Evolutionary conservation across 2,329 filamentous ascomycete species (phyloP).

Genomic region (Trichoderma semiorbis): DNA sequence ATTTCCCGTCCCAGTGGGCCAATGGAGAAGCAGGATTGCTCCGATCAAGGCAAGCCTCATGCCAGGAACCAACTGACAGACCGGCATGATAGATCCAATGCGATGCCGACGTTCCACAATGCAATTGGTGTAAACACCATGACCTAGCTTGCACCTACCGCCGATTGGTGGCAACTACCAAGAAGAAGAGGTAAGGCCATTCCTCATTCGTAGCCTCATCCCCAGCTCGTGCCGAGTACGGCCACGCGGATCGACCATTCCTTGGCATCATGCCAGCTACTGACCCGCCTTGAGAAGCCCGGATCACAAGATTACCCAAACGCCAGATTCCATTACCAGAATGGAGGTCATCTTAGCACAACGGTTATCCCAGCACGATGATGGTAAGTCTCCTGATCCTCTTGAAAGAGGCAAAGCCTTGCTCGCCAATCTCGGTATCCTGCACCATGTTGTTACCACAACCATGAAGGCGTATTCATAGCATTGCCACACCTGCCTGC

Average conservation of each 20-base stretch:
- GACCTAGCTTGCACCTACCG: neutral
- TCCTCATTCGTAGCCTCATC: neutral
- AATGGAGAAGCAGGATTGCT: neutral
- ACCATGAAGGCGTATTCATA: neutral
- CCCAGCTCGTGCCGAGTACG: neutral
- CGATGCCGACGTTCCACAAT: conserved; percentile 3
- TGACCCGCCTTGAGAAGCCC: neutral
- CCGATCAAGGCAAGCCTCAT: neutral
- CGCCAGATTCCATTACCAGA: neutral
- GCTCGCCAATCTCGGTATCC: neutral
- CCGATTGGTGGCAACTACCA: neutral
- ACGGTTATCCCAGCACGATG: neutral
- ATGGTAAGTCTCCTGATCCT: neutral
- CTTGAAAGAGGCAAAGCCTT: neutral
- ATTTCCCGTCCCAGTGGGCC: neutral
- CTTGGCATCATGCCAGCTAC: neutral
- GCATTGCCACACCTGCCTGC: neutral
- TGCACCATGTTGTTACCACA: neutral
- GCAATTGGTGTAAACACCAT: neutral
- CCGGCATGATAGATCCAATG: neutral
- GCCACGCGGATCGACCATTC: neutral
- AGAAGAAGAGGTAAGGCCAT: neutral
- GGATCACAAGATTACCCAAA: neutral
- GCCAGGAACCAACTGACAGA: neutral
- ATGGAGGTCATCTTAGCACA: neutral